Percentiles rank a stretch among this genome's conserved stretches.
Conservation (phyloP, 1,139 yeast species). For the Lodderomyces metapsilosis region DNA sequence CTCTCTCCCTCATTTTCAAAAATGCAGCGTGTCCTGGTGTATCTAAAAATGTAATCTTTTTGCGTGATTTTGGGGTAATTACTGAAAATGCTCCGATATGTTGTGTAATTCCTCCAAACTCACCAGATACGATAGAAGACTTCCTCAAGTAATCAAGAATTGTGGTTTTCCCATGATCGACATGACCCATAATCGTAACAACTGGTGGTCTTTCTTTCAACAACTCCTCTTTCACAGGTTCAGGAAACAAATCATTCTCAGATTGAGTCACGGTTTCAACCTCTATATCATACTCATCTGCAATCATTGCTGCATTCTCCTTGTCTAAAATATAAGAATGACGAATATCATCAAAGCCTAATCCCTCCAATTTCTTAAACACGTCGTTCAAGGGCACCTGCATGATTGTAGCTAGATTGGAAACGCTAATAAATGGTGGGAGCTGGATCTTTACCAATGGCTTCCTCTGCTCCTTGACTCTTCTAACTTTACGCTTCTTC, state of each 20-base stretch:
- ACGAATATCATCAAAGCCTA: conserved; percentile 77
- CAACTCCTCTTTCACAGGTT: conserved; percentile 33
- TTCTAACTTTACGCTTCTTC: conserved; percentile 9
- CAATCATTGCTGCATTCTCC: conserved; percentile 82
- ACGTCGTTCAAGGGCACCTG: conserved; percentile 63
- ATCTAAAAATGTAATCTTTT: conserved; percentile 82
- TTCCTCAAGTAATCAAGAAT: conserved; percentile 82
- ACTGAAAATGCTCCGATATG: conserved; percentile 98
- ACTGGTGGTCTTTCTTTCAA: conserved; percentile 82
- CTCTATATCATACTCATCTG: conserved; percentile 84
- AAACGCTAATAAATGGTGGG: conserved; percentile 73
- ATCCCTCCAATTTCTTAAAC: conserved; percentile 52
- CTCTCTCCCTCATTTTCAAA: conserved; percentile 93
- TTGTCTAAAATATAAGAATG: conserved; percentile 80
- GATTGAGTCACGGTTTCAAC: conserved; percentile 58
- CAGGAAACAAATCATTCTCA: conserved; percentile 63
- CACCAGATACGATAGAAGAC: conserved; percentile 77
- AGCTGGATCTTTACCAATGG: conserved; percentile 45
- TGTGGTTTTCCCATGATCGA: conserved; percentile 97
- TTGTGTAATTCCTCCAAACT: conserved; percentile 96
- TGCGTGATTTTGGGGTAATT: conserved; percentile 67
- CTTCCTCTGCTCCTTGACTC: conserved; percentile 11
- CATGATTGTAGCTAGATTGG: conserved; percentile 72
- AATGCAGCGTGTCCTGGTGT: conserved; percentile 99
- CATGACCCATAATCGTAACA: conserved; percentile 98